Evolutionary conservation across 495 filamentous ascomycete genomes (phyloP).

Genomic region (Penicillium arizonense): DNA sequence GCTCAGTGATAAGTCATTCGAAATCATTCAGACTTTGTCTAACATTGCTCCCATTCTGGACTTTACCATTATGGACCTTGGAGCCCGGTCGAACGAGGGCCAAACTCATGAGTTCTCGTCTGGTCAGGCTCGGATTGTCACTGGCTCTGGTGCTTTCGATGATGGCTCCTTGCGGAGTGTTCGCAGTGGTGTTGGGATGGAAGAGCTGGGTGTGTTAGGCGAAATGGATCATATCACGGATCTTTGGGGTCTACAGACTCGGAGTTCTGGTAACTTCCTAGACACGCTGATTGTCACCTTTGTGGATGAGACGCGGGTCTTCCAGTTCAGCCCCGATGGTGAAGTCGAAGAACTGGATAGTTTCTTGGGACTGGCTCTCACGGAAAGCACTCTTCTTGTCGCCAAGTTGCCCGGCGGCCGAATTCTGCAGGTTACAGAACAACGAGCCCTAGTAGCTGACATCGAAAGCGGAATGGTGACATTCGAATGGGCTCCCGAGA

Average conservation of each 20-base stretch:
- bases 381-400: slow-evolving; percentile 71
- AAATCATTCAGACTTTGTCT: slow-evolving; percentile 71
- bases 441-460: slow-evolving; percentile 61
- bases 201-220: slow-evolving; percentile 79
- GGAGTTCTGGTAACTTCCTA: slow-evolving; percentile 38
- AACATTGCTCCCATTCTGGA: slow-evolving; percentile 93
- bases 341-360: slow-evolving; percentile 82
- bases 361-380: slow-evolving; percentile 66
- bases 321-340: slow-evolving; percentile 69
- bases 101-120: slow-evolving; percentile 88
- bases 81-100: slow-evolving; percentile 72
- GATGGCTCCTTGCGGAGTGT: slow-evolving; percentile 86
- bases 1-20: slow-evolving; percentile 53
- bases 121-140: slow-evolving; percentile 90
- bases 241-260: slow-evolving; percentile 63
- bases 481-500: slow-evolving; percentile 64
- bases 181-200: slow-evolving; percentile 89
- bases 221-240: slow-evolving; percentile 75
- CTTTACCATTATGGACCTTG: slow-evolving; percentile 93
- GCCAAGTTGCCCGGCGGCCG: slow-evolving; percentile 58
- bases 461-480: slow-evolving; percentile 64
- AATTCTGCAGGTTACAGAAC: slow-evolving; percentile 76
- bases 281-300: slow-evolving; percentile 82
- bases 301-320: slow-evolving; percentile 78
- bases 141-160: slow-evolving; percentile 82